These are phyloP conservation scores for Kazachstania martiniae DNA, from an alignment of 805 yeast species.

Conservation along the genomic window DNA sequence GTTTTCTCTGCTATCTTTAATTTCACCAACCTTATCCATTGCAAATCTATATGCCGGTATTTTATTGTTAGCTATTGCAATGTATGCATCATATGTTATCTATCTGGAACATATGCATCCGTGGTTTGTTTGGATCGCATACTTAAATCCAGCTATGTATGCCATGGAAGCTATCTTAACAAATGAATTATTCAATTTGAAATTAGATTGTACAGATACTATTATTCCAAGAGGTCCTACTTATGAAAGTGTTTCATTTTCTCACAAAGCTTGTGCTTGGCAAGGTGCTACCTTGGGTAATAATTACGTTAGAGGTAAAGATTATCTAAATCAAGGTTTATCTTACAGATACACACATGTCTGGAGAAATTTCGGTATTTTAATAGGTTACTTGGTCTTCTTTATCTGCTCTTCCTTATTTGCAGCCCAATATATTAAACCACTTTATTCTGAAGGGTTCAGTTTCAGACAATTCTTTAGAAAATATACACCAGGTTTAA, in stretches of 20 bases:
- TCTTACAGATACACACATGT: slow-evolving; percentile 45
- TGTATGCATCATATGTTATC: slow-evolving; percentile 59
- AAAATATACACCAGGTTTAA: too few relatives aligned
- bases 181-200: slow-evolving; percentile 50
- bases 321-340: slow-evolving; percentile 38
- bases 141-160: slow-evolving; percentile 45
- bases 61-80: slow-evolving; percentile 36
- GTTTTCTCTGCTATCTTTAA: slow-evolving; percentile 45
- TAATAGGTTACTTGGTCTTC: slow-evolving; percentile 39
- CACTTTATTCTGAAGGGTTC: slow-evolving; percentile 11
- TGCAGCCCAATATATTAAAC: slow-evolving; percentile 26
- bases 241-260: slow-evolving; percentile 32
- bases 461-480: too few relatives aligned
- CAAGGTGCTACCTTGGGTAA: slow-evolving; percentile 53
- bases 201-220: slow-evolving; percentile 42
- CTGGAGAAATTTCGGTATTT: slow-evolving; percentile 72
- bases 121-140: slow-evolving; percentile 63
- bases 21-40: slow-evolving; percentile 37
- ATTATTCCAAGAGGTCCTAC: slow-evolving; percentile 51
- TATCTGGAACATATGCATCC: slow-evolving; percentile 52
- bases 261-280: slow-evolving; percentile 42
- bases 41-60: slow-evolving; percentile 56
- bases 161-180: slow-evolving; percentile 55
- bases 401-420: slow-evolving; percentile 22
- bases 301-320: slow-evolving; percentile 42